These are phyloP conservation scores for Xylaria intraflava DNA, from an alignment of 495 filamentous ascomycete species.

Conservation along the genomic window DNA sequence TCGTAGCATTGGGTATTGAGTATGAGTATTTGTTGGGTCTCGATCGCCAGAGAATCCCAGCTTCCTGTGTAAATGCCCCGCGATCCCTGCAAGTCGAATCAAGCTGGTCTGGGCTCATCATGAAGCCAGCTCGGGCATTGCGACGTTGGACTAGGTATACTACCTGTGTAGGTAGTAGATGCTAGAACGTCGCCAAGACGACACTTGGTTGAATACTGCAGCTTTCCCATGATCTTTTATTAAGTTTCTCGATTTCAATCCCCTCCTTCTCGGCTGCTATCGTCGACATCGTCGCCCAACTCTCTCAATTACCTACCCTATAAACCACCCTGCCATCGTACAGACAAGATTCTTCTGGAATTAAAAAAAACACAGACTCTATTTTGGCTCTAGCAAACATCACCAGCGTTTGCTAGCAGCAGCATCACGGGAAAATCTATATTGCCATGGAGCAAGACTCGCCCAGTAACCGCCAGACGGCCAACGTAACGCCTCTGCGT, in stretches of 20 bases:
- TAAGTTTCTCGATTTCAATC: neutral
- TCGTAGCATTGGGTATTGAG: neutral
- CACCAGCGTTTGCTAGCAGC: neutral
- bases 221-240: neutral
- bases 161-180: too few species aligned
- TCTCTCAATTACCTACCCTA: neutral
- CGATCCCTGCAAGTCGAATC: neutral
- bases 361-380: neutral
- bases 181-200: too few species aligned
- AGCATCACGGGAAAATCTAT: neutral
- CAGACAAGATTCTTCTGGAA: neutral
- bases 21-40: neutral
- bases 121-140: neutral
- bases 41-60: neutral
- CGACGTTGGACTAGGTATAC: neutral
- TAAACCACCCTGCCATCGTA: too few species aligned
- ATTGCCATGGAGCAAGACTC: slow-evolving; percentile 20
- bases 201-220: neutral
- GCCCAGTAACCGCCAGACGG: slow-evolving; percentile 6
- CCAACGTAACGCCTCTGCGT: slow-evolving; percentile 29
- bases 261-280: neutral
- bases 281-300: neutral
- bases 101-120: neutral
- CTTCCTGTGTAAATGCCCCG: neutral
- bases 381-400: neutral